These are phyloP conservation scores for Serendipita vermifera DNA, from an alignment of 768 basidiomycete species.

Conservation along the genomic window DNA sequence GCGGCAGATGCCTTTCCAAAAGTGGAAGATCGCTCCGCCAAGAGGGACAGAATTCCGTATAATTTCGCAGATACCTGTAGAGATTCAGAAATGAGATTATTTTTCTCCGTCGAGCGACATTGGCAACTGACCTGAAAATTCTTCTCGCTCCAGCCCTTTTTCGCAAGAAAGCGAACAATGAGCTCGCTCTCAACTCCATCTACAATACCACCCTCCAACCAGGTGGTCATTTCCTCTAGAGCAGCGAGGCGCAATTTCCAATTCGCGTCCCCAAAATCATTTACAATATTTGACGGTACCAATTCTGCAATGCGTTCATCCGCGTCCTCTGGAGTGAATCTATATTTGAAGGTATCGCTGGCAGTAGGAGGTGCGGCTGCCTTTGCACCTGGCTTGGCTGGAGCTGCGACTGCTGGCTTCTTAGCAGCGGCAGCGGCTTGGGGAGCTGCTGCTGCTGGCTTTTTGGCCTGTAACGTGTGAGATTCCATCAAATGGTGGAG, in stretches of 20 bases:
- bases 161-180: conserved; percentile 70
- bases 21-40: conserved; percentile 66
- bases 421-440: conserved; percentile 26
- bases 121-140: conserved; percentile 74
- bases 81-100: conserved; percentile 12
- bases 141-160: conserved; percentile 97
- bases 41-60: conserved; percentile 57
- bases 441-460: conserved; percentile 24
- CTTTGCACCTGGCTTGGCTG: conserved; percentile 34
- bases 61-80: conserved; percentile 78
- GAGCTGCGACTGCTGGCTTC: conserved; percentile 21
- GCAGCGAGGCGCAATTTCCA: conserved; percentile 90
- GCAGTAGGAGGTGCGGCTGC: conserved; percentile 37
- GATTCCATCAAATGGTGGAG: background rate
- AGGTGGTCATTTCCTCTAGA: conserved; percentile 69
- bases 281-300: conserved; percentile 57
- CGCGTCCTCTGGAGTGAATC: conserved; percentile 84
- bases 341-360: conserved; percentile 82
- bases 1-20: conserved; percentile 82
- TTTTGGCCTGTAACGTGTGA: conserved; percentile 32
- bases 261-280: conserved; percentile 69
- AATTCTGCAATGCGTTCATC: conserved; percentile 60
- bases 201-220: conserved; percentile 56
- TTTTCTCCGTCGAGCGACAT: background rate
- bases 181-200: conserved; percentile 74